Evolutionary conservation across 169 alveolate genomes (phyloP), one percentile per base, ranked within the genome.

Genomic region (Eimeria tenella): DNA sequence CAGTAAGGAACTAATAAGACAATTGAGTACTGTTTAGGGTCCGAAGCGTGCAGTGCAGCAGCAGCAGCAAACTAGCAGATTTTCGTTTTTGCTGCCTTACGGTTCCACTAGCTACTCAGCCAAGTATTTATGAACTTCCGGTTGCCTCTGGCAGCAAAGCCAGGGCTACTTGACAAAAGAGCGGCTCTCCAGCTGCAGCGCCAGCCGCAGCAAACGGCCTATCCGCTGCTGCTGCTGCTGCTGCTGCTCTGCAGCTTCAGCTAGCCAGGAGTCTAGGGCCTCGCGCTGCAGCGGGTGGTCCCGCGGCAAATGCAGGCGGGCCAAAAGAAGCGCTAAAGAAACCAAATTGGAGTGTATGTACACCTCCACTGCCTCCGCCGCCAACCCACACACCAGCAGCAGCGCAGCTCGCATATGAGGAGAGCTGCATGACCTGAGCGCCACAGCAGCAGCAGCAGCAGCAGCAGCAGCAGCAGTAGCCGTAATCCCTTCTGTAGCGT

Each of bases 151-250:
- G 42, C 42, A 31, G 42, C 42, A 31, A 31, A 31, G 42, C 42
- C 42, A 31, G 2, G 42, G 42, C 42, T 31, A 21, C 13, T 4
- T 17, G 52, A 7, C 50, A n/a, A 9, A 8, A 9, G 52, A 23
- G 17, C 50, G 25, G 4, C 25, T 50, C 60, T 74, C 84, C 23
- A 74, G 84, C 58, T 42, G 55, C 84, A 74, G 84, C 84, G 84
- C 84, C 62, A 74, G 84, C n/a, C 84, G 84, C 55, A 74, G 84
- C 84, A 74, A 50, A 49, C 84, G 84, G 21, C 84, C 84, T 5
- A 74, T 49, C 58, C 84, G 84, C 60, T 6, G 31, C 13, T 42
- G 31, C 62, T 50, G 84, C 55, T 74, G 58, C 23, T 42, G 84
- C 13, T 31, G 55, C 84, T 42, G 62, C 84, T 74, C 60, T 5